These are phyloP conservation scores for Botryotinia globosa DNA, from an alignment of 2,329 filamentous ascomycete genomes.

Conservation along the genomic window DNA sequence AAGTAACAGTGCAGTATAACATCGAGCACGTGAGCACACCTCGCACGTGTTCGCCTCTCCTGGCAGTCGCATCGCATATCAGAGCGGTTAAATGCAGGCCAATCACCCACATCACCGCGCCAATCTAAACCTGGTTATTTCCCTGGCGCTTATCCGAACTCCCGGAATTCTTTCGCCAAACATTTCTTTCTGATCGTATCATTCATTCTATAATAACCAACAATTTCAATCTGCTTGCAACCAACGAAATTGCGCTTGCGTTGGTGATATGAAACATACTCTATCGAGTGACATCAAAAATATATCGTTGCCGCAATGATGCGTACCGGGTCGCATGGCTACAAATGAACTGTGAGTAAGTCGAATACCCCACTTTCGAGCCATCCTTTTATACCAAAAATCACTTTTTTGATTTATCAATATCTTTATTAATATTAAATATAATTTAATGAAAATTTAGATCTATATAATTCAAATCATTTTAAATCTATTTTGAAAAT, in stretches of 20 bases:
- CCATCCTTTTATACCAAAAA: too few relatives aligned
- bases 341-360: background rate
- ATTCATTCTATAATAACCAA: background rate
- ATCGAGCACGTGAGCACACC: background rate
- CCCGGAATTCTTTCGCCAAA: background rate
- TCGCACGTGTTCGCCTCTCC: background rate
- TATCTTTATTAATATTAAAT: too few relatives aligned
- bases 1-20: background rate
- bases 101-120: background rate
- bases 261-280: background rate
- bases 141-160: background rate
- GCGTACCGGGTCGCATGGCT: background rate
- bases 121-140: background rate
- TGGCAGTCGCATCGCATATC: background rate
- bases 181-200: background rate
- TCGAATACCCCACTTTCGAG: too few relatives aligned
- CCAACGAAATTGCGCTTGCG: background rate
- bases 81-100: slow-evolving; percentile 5
- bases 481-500: too few relatives aligned
- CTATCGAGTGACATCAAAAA: background rate
- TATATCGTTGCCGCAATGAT: background rate
- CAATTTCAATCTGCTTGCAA: background rate
- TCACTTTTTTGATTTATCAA: too few relatives aligned
- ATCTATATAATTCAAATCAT: too few relatives aligned
- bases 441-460: too few relatives aligned